phyloP scores from a whole-genome alignment of 2,329 filamentous ascomycete genomes.

The Cladosporium sp. region DNA sequence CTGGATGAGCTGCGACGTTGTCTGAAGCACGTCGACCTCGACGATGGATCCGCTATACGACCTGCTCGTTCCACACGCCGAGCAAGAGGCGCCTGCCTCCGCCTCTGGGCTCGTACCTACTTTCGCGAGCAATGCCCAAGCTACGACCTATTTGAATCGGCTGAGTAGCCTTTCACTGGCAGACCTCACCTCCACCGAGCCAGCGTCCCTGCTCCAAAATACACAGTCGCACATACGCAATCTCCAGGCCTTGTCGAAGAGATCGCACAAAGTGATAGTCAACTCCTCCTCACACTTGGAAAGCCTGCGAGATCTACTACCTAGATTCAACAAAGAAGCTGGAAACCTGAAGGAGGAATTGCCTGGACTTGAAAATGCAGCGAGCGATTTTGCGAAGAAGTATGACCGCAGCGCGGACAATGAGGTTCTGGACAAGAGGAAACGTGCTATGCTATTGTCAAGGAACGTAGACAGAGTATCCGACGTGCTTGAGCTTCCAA shows the following conservation, averaged over 20 bases:
- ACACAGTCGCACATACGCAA: conserved; percentile 77
- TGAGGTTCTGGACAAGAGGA: conserved; percentile 64
- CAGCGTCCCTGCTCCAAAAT: conserved; percentile 72
- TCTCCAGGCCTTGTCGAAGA: conserved; percentile 82
- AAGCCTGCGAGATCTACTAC: conserved; percentile 69
- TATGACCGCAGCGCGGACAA: conserved; percentile 69
- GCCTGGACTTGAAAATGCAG: conserved; percentile 72
- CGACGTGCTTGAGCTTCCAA: conserved; percentile 86
- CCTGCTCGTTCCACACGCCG: conserved; percentile 61
- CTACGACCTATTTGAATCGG: conserved; percentile 68
- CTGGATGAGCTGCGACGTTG: background rate
- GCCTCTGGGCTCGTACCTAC: conserved; percentile 37
- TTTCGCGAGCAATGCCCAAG: conserved; percentile 46
- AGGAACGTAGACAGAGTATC: conserved; percentile 85
- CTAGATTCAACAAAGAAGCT: conserved; percentile 62
- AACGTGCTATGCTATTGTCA: conserved; percentile 74
- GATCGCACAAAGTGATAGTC: conserved; percentile 81
- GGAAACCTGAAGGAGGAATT: conserved; percentile 66
- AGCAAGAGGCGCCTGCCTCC: conserved; percentile 36
- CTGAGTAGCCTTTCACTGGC: conserved; percentile 73
- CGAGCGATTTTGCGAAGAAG: conserved; percentile 73
- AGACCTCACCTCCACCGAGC: conserved; percentile 69
- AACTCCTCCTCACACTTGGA: conserved; percentile 72
- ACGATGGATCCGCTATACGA: conserved; percentile 65
- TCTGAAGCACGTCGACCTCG: background rate